Base-by-base conservation (phyloP, 768 basidiomycete species). In the Gymnopilus dilepis region DNA sequence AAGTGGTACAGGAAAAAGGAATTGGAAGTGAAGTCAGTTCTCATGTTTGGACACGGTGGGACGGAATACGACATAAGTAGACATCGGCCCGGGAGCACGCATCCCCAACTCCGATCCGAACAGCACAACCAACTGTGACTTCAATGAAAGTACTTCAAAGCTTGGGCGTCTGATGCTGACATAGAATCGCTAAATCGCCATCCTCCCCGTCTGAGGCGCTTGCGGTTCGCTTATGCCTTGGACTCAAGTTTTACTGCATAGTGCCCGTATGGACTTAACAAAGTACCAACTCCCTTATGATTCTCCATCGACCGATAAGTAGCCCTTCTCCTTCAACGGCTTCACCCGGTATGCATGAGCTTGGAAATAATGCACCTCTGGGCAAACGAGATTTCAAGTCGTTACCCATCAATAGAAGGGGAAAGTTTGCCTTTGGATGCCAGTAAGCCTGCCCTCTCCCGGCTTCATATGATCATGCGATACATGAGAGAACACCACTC, bases 241-340 rank as follows among this genome's bases (percentile, higher is more conserved):
- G 73, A 15, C 8, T 67, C 68, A 68, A 90, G 88, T 21, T 87
- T 81, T 0, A 81, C 80, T 12, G 82, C 85, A 64, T 89, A 92
- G 61, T 75, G 75, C 13, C 88, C 88, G 63, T 82, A 72, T 26
- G 84, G 84, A 67, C 90, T 91, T 11, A 92, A 74, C 28, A 91
- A 70, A 0, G 85, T 89, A 21, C 83, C 91, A 24, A 91, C 72
- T 12, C 84, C 82, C n/a, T 77, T 79, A 66, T 92, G 86, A 9
- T 90, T 87, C 72, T 94, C 91, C 2, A 94, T 67, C 88, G 85
- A 69, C 87, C 81, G 64, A 91, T 90, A 9, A 90, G 90, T 67
- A 84, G 89, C 4, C 76, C 67, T 74, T 96, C 94, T 7, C 94
- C 94, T 77, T 69, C 30, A 85, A 74, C 4, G 91, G 88, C 69